Conservation (phyloP, 2,329 filamentous ascomycete genomes). For the Decorospora gaudefroyi region DNA sequence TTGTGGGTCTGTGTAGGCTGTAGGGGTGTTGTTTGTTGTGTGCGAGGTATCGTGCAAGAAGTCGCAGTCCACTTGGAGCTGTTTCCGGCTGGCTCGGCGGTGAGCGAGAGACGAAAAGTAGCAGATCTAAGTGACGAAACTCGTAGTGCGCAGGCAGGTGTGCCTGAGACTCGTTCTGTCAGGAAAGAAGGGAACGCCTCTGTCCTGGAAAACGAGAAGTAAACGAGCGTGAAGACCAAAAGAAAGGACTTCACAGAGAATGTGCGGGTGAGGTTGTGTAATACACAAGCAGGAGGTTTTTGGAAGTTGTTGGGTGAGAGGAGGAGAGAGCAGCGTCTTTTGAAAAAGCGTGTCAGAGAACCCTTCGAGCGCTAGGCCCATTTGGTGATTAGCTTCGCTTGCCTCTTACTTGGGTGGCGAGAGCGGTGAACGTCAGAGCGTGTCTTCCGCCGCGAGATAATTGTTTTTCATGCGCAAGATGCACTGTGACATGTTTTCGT, state of each 20-base stretch:
- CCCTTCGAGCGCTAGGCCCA: constrained; percentile 24
- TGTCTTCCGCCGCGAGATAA: constrained; percentile 9
- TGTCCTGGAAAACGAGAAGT: constrained; percentile 47
- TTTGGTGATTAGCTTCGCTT: constrained; percentile 4
- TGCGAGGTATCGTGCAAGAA: constrained; percentile 9
- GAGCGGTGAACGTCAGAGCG: constrained; percentile 33
- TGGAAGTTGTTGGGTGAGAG: constrained; percentile 35
- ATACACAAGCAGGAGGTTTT: constrained; percentile 41
- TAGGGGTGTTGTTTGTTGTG: constrained; percentile 6
- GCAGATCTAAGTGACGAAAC: constrained; percentile 37
- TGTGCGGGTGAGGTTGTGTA: constrained; percentile 36
- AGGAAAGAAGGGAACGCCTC: constrained; percentile 47
- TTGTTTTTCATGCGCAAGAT: constrained; percentile 14
- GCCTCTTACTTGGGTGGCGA: constrained; percentile 19
- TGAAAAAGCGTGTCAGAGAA: constrained; percentile 32
- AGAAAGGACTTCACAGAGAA: constrained; percentile 47
- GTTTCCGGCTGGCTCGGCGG: constrained; percentile 37
- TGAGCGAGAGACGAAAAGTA: constrained; percentile 40
- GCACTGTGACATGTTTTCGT: constrained; percentile 10
- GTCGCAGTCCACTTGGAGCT: constrained; percentile 28
- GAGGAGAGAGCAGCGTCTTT: constrained; percentile 24
- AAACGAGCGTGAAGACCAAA: constrained; percentile 50
- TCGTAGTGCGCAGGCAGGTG: constrained; percentile 46
- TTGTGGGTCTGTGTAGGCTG: constrained; percentile 13
- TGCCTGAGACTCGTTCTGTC: constrained; percentile 48